Evolutionary conservation across 768 basidiomycete genomes (phyloP), one percentile per base, ranked within the genome.

Genomic region (Phlebiopsis gigantea): DNA sequence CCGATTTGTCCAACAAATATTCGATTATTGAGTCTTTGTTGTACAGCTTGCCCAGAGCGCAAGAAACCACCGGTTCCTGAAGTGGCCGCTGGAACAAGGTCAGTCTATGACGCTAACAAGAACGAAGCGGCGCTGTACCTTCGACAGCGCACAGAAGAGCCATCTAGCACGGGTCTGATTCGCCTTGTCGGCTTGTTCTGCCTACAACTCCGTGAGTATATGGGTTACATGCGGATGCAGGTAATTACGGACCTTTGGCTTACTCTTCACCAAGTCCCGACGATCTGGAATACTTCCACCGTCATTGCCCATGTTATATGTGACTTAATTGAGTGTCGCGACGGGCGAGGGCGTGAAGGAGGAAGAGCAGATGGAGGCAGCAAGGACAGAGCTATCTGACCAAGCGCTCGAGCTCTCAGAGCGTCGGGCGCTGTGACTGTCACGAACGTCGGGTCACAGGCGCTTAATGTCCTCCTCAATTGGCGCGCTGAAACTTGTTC

Each of bases 11-110:
- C 15, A 98, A 73, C 29, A 98, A 77, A 71, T 86, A 96, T 69
- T 97, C 92, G 41, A 99, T 81, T 25, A 99, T 76, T 0, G 95
- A 83, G 63, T 96, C 96, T 67, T 96, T 97, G 73, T 98, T 99
- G 69, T 98, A 98, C 0, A 99, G 75, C 69, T 95, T 96, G 10
- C 97, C 97, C 0, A 98, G 78, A 0, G 85, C 85, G 71, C 93
- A 96, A 0, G 94, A 87, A 0, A 98, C 97, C 5, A 98, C 77
- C 0, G 97, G 97, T 57, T 91, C 85, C 65, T 87, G 84, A 1
- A 98, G 77, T n/a, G 85, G 86, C 53, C 82, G 81, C 93, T 95
- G 65, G 12, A 25, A 9, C 34, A 26, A 19, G 12, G 44, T 29
- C 4, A 17, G 47, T 48, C 1, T 48, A 45, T 19, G 12, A 17